These are phyloP conservation scores for Epichloe coenophiala DNA, from an alignment of 2,329 filamentous ascomycete genomes.

Conservation along the genomic window DNA sequence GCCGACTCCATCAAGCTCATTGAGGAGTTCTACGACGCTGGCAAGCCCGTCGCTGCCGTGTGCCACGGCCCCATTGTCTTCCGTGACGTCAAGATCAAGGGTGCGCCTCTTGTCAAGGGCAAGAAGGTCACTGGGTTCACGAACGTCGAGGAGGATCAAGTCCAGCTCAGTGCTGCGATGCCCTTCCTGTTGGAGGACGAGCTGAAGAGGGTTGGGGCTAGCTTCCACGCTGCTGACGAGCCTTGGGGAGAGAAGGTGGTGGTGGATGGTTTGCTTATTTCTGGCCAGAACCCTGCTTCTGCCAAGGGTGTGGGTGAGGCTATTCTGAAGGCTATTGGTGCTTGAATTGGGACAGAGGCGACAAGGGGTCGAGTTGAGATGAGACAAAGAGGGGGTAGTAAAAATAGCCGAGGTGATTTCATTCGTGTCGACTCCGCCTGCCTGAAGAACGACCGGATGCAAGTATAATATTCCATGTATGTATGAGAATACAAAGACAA, in stretches of 20 bases:
- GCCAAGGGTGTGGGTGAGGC: slow-evolving; percentile 37
- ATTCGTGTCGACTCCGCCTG: no score
- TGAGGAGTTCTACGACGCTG: slow-evolving; percentile 45
- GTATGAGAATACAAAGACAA: no score
- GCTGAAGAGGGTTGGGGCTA: slow-evolving; percentile 37
- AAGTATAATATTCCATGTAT: no score
- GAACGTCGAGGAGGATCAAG: slow-evolving; percentile 40
- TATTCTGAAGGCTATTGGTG: slow-evolving; percentile 30
- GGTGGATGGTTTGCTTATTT: slow-evolving; percentile 38
- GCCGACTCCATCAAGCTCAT: slow-evolving; percentile 44
- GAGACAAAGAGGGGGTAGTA: no score
- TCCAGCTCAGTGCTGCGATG: slow-evolving; percentile 35
- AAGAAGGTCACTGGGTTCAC: slow-evolving; percentile 48
- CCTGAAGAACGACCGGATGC: no score
- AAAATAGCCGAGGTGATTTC: no score
- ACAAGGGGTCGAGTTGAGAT: no score
- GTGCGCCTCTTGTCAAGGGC: slow-evolving; percentile 39
- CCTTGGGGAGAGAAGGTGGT: slow-evolving; percentile 36
- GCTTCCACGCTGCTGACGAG: slow-evolving; percentile 41
- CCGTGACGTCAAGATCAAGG: slow-evolving; percentile 40
- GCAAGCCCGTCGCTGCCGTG: slow-evolving; percentile 52
- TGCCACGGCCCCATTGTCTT: slow-evolving; percentile 57
- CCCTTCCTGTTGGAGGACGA: slow-evolving; percentile 46
- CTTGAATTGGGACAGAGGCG: slow-evolving; percentile 1
- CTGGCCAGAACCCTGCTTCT: slow-evolving; percentile 44